Evolutionary conservation across 1,284 basidiomycete genomes (phyloP), one percentile per base, ranked within the genome.

Genomic region (Naganishia albida): DNA sequence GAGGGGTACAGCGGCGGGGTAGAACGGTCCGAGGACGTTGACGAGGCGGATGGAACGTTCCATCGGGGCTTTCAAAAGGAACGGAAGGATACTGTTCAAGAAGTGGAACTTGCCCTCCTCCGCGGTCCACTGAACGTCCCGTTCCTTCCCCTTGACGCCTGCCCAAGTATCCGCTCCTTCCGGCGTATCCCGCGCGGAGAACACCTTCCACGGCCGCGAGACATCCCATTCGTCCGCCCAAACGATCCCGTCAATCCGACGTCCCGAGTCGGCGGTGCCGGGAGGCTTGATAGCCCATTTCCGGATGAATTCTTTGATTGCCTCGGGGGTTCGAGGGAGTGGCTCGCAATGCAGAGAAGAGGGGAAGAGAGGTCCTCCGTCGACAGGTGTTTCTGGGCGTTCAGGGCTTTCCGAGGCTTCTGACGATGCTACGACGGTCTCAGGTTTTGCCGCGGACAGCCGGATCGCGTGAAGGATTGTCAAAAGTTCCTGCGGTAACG

Each of bases 31-130:
- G 72, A 92, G 83, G 48, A 93, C 82, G 66, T 85, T 86, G 72
- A 93, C 80, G 68, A 93, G 84, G 20, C 91, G 86, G 57, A 94
- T 91, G 70, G 91, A 89, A 49, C 91, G 84, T 74, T 93, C 90
- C 7, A 84, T 81, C 0, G 90, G 91, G 1, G 88, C 87, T 38
- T 88, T 85, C 16, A 93, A 84, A 2, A 93, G 80, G 34, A 83
- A 82, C 2, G 91, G 91, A 0, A 93, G 83, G 0, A 93, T 82
- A 4, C 90, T 81, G 0, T 90, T 92, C 8, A 85, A 82, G 18
- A 92, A 82, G 55, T 92, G 81, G 78, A 91, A 93, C 15, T 77
- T 74, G 51, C 73, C 72, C 72, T 80, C 71, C 25, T 73, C 69
- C 2, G 69, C 71, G 7, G 72, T 74, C 78, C 78, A 80, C 18